Evolutionary conservation across 2,329 filamentous ascomycete species (phyloP).

Genomic region (Penicillium sp.): DNA sequence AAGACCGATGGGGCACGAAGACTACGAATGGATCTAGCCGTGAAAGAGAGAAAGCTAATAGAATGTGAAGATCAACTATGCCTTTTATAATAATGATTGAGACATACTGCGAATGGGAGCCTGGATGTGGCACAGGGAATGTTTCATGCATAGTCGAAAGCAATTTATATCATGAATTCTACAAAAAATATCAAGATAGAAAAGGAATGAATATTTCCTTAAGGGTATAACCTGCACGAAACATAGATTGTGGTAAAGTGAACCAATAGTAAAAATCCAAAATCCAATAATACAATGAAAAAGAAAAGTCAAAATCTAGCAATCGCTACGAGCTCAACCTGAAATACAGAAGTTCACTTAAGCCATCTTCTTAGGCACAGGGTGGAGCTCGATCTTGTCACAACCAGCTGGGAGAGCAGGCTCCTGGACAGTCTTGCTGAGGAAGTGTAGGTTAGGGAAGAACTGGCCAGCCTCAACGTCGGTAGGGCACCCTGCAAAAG

Average conservation of each 20-base stretch:
- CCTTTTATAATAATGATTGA: not conserved
- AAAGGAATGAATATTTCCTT: no score
- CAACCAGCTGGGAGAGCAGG: conserved; percentile 9
- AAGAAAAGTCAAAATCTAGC: not conserved
- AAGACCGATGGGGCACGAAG: not conserved
- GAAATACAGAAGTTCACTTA: not conserved
- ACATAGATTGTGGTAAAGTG: no score
- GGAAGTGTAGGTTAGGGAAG: conserved; percentile 12
- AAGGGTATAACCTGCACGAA: no score
- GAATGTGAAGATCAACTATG: not conserved
- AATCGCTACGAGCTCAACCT: not conserved
- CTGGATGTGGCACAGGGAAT: not conserved
- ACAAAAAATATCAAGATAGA: no score
- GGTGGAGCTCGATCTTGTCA: conserved; percentile 10
- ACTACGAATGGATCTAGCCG: not conserved
- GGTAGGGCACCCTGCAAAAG: conserved; percentile 5
- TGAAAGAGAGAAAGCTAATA: not conserved
- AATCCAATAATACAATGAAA: not conserved
- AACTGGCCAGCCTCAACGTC: conserved; percentile 5
- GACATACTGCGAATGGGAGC: not conserved
- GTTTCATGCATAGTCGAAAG: not conserved
- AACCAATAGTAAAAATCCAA: not conserved
- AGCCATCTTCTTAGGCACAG: conserved; percentile 2
- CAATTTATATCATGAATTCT: no score
- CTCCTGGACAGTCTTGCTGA: conserved; percentile 2